These are phyloP conservation scores for Aspergillus awamori DNA, from an alignment of 2,329 filamentous ascomycete genomes.

Conservation along the genomic window DNA sequence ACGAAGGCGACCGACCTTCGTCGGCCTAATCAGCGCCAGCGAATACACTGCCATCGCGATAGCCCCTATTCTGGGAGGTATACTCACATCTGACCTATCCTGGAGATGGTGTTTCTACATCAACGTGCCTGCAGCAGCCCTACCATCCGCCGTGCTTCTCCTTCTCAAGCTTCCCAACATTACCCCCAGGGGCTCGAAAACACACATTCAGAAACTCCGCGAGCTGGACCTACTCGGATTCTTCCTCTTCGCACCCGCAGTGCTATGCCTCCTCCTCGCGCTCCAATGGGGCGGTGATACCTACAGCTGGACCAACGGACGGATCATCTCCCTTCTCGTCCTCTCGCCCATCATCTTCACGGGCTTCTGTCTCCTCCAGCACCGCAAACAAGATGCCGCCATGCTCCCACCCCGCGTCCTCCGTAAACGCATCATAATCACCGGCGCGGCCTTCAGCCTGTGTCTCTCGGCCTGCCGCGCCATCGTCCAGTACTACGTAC, in stretches of 20 bases:
- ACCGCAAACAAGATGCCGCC: neutral
- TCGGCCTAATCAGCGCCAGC: slow-evolving; percentile 3
- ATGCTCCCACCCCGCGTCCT: slow-evolving; percentile 1
- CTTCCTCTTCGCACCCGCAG: slow-evolving; percentile 2
- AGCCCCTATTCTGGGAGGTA: neutral
- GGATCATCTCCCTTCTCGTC: neutral
- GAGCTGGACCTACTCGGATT: neutral
- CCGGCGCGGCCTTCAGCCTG: neutral
- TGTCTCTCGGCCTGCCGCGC: slow-evolving; percentile 2
- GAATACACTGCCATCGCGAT: slow-evolving; percentile 2
- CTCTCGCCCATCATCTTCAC: slow-evolving; percentile 2
- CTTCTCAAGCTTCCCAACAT: neutral
- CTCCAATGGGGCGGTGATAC: slow-evolving; percentile 3
- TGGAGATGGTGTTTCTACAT: slow-evolving; percentile 8
- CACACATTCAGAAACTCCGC: neutral
- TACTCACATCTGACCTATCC: neutral
- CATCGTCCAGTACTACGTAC: slow-evolving; percentile 4
- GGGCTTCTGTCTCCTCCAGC: slow-evolving; percentile 1
- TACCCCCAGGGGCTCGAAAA: neutral
- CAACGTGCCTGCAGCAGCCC: neutral
- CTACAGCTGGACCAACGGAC: neutral
- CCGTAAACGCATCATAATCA: neutral
- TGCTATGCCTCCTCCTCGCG: neutral
- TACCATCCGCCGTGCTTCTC: neutral
- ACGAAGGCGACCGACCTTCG: neutral